A percentile compares a stretch with the other conserved stretches of the same genome.
Evolutionary conservation across 345 rosid species (phyloP).

Genomic region (Hypericum perforatum): DNA sequence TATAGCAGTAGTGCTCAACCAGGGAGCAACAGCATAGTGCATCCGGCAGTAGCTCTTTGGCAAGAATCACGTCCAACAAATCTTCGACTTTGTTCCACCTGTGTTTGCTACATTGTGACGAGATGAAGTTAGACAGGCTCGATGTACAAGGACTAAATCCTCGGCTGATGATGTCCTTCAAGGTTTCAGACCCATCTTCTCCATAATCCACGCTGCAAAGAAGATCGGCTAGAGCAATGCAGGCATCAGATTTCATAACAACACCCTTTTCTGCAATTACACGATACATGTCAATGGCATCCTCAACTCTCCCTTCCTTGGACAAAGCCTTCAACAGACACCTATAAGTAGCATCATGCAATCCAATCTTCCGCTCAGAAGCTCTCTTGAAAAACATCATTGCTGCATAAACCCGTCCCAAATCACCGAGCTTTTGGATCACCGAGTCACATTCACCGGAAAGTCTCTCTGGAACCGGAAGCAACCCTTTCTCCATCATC

Average conservation of each 20-base stretch:
- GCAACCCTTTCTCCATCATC: conserved; percentile 37
- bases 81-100: conserved; percentile 51
- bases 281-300: conserved; percentile 34
- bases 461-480: conserved; percentile 16
- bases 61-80: conserved; percentile 35
- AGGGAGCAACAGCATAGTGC: conserved; percentile 31
- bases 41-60: conserved; percentile 43
- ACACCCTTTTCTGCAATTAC: conserved; percentile 26
- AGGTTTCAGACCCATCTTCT: conserved; percentile 27
- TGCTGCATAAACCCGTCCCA: conserved; percentile 46
- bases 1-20: conserved; percentile 44
- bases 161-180: conserved; percentile 34
- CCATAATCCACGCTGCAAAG: conserved; percentile 33
- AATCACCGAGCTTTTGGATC: conserved; percentile 46
- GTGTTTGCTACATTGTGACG: conserved; percentile 30
- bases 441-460: conserved; percentile 19
- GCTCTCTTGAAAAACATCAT: conserved; percentile 45
- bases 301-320: conserved; percentile 33
- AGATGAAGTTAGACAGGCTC: conserved; percentile 32
- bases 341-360: conserved; percentile 37
- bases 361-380: conserved; percentile 21
- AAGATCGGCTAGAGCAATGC: conserved; percentile 34
- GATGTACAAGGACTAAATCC: conserved; percentile 36
- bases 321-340: conserved; percentile 43
- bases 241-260: conserved; percentile 29